Evolutionary conservation across 768 basidiomycete species (phyloP).

Genomic region (Rhodotorula babjevae): DNA sequence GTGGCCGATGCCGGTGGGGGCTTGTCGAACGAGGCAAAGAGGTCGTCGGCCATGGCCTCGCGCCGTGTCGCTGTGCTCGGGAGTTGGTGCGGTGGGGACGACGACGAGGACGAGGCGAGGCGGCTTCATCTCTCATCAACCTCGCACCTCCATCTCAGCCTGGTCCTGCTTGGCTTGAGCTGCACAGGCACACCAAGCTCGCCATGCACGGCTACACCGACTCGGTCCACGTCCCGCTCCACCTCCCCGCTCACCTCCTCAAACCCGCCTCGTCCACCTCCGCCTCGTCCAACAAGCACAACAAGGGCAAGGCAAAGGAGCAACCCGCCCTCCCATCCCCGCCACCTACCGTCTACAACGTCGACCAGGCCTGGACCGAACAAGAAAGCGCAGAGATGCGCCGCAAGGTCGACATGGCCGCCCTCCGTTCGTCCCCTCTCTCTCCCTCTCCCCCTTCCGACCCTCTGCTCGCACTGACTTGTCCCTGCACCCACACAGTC

Average conservation of each 20-base stretch:
- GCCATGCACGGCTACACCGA: slow-evolving; percentile 35
- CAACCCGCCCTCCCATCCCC: background rate
- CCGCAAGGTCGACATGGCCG: slow-evolving; percentile 26
- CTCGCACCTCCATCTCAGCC: too few relatives aligned
- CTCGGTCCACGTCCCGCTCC: slow-evolving; percentile 30
- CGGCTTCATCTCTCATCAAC: too few relatives aligned
- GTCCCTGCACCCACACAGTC: slow-evolving; percentile 54
- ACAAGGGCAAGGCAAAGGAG: slow-evolving; percentile 15
- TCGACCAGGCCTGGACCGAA: slow-evolving; percentile 20
- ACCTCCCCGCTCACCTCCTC: slow-evolving; percentile 9
- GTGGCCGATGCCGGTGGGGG: slow-evolving; percentile 2
- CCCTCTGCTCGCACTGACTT: too few relatives aligned
- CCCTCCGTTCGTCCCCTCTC: slow-evolving; percentile 8
- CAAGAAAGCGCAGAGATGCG: slow-evolving; percentile 17
- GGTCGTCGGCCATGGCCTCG: slow-evolving; percentile 29
- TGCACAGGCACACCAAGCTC: too few relatives aligned
- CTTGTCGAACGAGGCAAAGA: slow-evolving; percentile 25
- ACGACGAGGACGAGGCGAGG: background rate
- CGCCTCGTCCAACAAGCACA: background rate
- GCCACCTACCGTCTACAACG: slow-evolving; percentile 7
- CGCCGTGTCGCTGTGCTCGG: background rate
- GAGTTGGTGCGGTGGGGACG: background rate
- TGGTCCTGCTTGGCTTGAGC: background rate
- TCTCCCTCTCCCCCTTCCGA: background rate
- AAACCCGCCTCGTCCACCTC: slow-evolving; percentile 1